Conservation (phyloP, 2,329 filamentous ascomycete species). For the Trichoderma atroviride region DNA sequence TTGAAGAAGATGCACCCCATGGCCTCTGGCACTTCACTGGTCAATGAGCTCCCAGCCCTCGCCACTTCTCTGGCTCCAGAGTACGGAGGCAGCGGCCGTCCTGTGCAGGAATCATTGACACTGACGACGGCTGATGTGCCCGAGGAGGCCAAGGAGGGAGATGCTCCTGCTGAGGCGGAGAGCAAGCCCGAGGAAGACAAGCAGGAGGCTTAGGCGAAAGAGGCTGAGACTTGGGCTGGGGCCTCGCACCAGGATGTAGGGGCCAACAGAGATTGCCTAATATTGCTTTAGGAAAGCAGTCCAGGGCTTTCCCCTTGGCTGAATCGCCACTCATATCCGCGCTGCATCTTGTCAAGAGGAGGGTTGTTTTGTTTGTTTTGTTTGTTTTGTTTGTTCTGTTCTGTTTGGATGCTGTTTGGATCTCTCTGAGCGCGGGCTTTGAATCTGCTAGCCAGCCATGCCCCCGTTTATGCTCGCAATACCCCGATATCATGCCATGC, state of each 20-base stretch:
- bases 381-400: not conserved
- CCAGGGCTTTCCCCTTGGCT: not conserved
- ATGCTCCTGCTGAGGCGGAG: conserved; percentile 10
- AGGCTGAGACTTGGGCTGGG: not conserved
- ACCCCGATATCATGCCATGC: conserved; percentile 5
- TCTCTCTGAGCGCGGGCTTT: not conserved
- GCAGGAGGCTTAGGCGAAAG: not conserved
- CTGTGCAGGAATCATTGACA: conserved; percentile 43
- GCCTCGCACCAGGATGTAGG: conserved; percentile 17
- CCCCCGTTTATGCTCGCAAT: conserved; percentile 2
- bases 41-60: conserved; percentile 60
- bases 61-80: conserved; percentile 68
- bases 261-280: not conserved
- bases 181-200: not conserved
- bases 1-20: conserved; percentile 80
- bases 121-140: conserved; percentile 35
- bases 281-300: not conserved
- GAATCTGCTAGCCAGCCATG: not conserved
- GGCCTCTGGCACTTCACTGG: conserved; percentile 70
- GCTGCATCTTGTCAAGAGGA: not conserved
- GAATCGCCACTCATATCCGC: not conserved
- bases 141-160: conserved; percentile 25
- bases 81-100: conserved; percentile 74
- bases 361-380: not conserved
- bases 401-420: not conserved